Conservation (phyloP, 2,329 filamentous ascomycete species). For the Paraphaeosphaeria minitans region DNA sequence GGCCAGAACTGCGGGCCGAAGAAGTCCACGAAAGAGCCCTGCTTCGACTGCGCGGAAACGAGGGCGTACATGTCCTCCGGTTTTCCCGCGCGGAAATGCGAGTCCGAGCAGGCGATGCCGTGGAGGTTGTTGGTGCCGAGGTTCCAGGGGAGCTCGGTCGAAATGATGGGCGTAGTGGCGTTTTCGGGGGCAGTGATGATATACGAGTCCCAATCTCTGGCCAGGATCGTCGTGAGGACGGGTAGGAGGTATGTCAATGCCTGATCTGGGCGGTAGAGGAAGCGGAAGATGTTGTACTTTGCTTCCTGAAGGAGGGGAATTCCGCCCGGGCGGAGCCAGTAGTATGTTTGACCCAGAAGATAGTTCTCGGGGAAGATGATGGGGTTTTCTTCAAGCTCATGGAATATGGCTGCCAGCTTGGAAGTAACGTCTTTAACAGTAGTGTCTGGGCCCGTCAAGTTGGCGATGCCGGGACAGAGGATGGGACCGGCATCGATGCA, state of each 20-base stretch:
- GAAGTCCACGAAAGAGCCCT: constrained; percentile 18
- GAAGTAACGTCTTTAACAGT: constrained; percentile 17
- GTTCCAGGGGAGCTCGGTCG: constrained; percentile 17
- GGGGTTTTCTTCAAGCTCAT: constrained; percentile 19
- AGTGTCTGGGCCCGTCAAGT: constrained; percentile 19
- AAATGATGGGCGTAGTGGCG: constrained; percentile 9
- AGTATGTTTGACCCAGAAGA: background rate
- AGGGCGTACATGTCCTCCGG: constrained; percentile 20
- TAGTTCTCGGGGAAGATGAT: constrained; percentile 18
- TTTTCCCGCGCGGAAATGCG: constrained; percentile 16
- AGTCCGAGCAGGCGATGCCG: constrained; percentile 20
- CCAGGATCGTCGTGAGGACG: constrained; percentile 6
- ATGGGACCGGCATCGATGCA: constrained; percentile 18
- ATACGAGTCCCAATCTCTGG: constrained; percentile 12
- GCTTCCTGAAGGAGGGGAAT: constrained; percentile 12
- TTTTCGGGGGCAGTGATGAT: background rate
- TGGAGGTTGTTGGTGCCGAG: constrained; percentile 17
- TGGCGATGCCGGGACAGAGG: constrained; percentile 12
- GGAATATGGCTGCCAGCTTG: constrained; percentile 13
- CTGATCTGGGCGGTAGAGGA: constrained; percentile 13
- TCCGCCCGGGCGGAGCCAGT: constrained; percentile 19
- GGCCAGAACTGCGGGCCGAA: constrained; percentile 18
- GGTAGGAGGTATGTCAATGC: constrained; percentile 1
- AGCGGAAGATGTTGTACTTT: constrained; percentile 12
- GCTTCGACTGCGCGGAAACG: constrained; percentile 15